Base-by-base conservation (phyloP, 768 basidiomycete genomes). In the Collybia nuda region DNA sequence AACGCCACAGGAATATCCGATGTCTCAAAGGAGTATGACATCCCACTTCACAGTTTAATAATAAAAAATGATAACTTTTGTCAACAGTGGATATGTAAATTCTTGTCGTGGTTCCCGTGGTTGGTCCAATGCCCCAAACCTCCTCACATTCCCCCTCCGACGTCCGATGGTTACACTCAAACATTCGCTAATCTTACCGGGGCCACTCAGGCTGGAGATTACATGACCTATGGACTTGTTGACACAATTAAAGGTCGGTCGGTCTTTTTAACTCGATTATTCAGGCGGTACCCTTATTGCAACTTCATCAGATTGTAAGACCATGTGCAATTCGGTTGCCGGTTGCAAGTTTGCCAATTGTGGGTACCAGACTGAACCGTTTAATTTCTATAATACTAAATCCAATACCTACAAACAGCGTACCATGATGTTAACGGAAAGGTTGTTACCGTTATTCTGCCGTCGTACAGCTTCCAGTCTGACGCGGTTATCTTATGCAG, bases 361-460 rank as follows among this genome's bases (percentile, higher is more conserved):
- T 69, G 56, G 40, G 67, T 64, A 8, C 12, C 18, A 6, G 29
- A 23, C 3, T 19, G 19, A 6, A 39, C 14, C 19, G 15, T 19
- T 14, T 44, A 23, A 21, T 3, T 5, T 17, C 18, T 48, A 15
- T 17, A n/a, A 15, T 26, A 29, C 7, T 36, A n/a, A 23, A 15
- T 8, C 24, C 21, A 8, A 18, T 8, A 3, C 28, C 35, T 32
- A 48, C 11, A 50, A 40, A 19, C 29, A 71, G 70, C 63, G 2
- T 71, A 69, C 55, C 63, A 67, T 52, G 69, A 72, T 47, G 63
- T 67, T 19, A 70, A 72, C 48, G 71, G 65, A 24, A 70, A 70
- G 58, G 68, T 70, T 9, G 32, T 32, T 32, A 14, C 32, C 21
- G 19, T 26, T 45, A 29, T 8, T 11, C 14, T 32, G 7, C 32